These are phyloP conservation scores for Canna indica DNA, from an alignment of 176 grass and related monocot species.

Conservation along the genomic window DNA sequence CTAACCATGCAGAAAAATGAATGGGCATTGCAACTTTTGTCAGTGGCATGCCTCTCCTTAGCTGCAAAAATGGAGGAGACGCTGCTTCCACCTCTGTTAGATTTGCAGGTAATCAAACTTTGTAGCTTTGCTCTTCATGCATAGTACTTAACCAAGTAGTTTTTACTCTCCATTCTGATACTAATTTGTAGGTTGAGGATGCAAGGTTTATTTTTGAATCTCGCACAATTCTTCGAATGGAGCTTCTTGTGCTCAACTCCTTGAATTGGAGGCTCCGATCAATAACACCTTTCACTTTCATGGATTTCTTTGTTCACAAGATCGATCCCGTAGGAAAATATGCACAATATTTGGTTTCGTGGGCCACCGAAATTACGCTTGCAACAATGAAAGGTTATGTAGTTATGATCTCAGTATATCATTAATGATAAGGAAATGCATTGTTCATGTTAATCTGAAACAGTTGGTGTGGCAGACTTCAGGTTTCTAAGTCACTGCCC, in stretches of 20 bases:
- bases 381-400: constrained; percentile 51
- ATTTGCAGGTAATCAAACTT: constrained; percentile 55
- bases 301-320: constrained; percentile 88
- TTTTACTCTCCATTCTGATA: neutral
- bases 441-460: constrained; percentile 5
- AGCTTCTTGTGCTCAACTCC: constrained; percentile 62
- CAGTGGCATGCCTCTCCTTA: constrained; percentile 86
- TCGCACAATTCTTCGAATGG: constrained; percentile 55
- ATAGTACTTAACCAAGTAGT: neutral
- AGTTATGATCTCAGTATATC: neutral
- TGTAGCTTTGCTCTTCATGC: neutral
- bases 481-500: constrained; percentile 74
- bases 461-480: constrained; percentile 36
- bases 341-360: constrained; percentile 33
- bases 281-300: constrained; percentile 80
- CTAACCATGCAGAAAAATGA: constrained; percentile 52
- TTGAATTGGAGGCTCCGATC: constrained; percentile 82
- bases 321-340: constrained; percentile 59
- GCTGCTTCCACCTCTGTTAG: constrained; percentile 65
- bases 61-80: constrained; percentile 97
- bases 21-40: constrained; percentile 94
- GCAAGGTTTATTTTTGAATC: constrained; percentile 56
- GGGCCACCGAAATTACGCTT: constrained; percentile 53
- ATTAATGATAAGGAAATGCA: neutral
- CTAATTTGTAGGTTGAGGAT: constrained; percentile 38